Conservation (phyloP, 495 filamentous ascomycete genomes). For the Beverwykella pulmonaria region DNA sequence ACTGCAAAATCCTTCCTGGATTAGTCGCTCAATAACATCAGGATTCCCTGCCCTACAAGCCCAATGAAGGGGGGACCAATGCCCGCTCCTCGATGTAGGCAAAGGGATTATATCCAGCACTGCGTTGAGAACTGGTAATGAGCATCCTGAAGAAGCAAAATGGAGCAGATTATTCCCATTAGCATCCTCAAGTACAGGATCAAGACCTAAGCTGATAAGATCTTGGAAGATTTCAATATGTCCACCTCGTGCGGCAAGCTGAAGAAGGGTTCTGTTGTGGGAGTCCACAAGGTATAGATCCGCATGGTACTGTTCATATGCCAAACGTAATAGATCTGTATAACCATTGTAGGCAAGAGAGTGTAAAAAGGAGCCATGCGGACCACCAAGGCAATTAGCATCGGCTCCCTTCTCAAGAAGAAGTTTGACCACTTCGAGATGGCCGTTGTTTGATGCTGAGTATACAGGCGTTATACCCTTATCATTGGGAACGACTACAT, state of each 20-base stretch:
- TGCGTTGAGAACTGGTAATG: background rate
- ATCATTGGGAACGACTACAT: background rate
- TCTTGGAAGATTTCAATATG: constrained; percentile 2
- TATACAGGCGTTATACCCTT: background rate
- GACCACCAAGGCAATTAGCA: background rate
- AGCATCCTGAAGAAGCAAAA: background rate
- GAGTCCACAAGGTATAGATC: background rate
- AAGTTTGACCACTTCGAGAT: background rate
- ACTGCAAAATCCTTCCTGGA: background rate
- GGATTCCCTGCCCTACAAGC: background rate
- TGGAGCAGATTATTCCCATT: background rate
- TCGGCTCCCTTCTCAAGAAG: background rate
- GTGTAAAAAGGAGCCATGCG: background rate
- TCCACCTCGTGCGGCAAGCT: constrained; percentile 1
- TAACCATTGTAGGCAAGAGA: background rate
- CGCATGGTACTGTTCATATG: background rate
- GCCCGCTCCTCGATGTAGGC: background rate
- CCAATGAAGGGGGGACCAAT: background rate
- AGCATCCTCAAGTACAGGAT: background rate
- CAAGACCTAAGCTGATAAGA: background rate
- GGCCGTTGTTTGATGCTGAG: background rate
- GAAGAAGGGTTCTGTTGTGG: background rate
- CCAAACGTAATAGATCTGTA: background rate
- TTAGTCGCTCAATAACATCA: background rate
- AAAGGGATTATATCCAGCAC: background rate